phyloP scores from a whole-genome alignment of 768 basidiomycete species.

The Stropharia rugosoannulata region DNA sequence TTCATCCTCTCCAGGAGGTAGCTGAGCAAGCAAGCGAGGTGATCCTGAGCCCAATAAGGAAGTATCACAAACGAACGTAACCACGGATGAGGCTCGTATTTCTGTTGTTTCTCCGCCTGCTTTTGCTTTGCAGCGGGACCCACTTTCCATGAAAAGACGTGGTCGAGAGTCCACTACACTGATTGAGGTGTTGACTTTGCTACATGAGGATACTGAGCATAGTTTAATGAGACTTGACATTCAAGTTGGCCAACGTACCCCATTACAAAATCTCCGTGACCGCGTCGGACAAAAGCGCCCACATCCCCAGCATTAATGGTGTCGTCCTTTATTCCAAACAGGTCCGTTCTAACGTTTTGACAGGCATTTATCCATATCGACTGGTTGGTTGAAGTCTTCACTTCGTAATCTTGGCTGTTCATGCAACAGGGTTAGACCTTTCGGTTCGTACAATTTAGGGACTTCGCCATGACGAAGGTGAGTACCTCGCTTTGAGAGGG shows the following conservation, averaged over 20 bases:
- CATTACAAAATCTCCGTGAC: slow-evolving; percentile 68
- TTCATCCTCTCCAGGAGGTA: slow-evolving; percentile 64
- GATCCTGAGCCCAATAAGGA: slow-evolving; percentile 55
- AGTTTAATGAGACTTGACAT: neutral
- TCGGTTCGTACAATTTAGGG: slow-evolving; percentile 2
- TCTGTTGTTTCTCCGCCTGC: slow-evolving; percentile 30
- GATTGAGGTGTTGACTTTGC: slow-evolving; percentile 66
- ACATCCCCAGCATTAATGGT: slow-evolving; percentile 47
- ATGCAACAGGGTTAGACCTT: slow-evolving; percentile 7
- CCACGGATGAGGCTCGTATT: slow-evolving; percentile 58
- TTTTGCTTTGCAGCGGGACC: slow-evolving; percentile 61
- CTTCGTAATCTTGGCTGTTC: slow-evolving; percentile 62
- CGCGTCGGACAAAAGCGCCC: slow-evolving; percentile 59
- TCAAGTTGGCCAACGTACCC: slow-evolving; percentile 44
- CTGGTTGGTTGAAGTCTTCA: slow-evolving; percentile 46
- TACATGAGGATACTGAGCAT: slow-evolving; percentile 19
- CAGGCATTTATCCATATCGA: slow-evolving; percentile 66
- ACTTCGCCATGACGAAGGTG: neutral
- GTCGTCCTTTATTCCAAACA: slow-evolving; percentile 58
- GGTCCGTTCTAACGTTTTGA: slow-evolving; percentile 50
- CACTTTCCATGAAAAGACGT: slow-evolving; percentile 55
- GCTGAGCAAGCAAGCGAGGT: slow-evolving; percentile 59
- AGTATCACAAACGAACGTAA: slow-evolving; percentile 78
- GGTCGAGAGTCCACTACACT: slow-evolving; percentile 50
- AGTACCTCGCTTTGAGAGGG: slow-evolving; percentile 57